Base-by-base conservation (phyloP, 768 basidiomycete genomes). In the Obba rivulosa region DNA sequence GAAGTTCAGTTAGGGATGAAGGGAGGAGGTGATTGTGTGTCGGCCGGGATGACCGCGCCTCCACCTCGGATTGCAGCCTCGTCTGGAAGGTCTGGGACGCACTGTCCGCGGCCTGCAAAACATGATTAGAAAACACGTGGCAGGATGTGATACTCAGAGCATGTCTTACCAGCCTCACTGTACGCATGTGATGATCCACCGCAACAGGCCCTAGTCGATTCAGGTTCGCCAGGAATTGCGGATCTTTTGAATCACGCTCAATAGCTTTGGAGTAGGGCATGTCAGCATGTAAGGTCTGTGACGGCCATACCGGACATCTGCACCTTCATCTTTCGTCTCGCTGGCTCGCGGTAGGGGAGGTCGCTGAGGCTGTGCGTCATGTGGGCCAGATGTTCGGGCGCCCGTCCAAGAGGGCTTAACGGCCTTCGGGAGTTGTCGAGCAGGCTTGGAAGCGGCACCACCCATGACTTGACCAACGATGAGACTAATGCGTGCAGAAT, bases 161-260 rank as follows among this genome's bases (percentile, higher is more conserved):
- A 37, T n/a, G 3, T 56, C 74, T 58, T 60, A 82, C 85, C 18
- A 75, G 65, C 53, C 63, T 73, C 44, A 78, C 55, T 5, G 71
- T 62, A 49, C 72, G 69, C 74, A 76, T 77, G 60, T 75, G 77
- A 56, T 85, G 82, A 57, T 87, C 79, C 11, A 91, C 86, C 25
- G 68, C 71, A 20, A 90, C 88, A 11, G 77, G 80, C 1, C 87
- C 87, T 2, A 92, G 68, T 34, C 64, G 69, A 54, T 55, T 76
- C 43, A 92, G 65, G 55, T 85, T 88, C 31, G 77, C 71, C 56
- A 86, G 62, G 43, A 91, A 77, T 22, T 88, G 77, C 1, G 85
- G 85, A 57, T 92, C 87, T 46, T 69, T 71, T n/a, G 79, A 74
- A 55, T 92, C 87, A 45, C 60, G 66, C 46, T 79, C 71, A 56